phyloP scores from a whole-genome alignment of 768 basidiomycete species.

The Amanita rubescens region DNA sequence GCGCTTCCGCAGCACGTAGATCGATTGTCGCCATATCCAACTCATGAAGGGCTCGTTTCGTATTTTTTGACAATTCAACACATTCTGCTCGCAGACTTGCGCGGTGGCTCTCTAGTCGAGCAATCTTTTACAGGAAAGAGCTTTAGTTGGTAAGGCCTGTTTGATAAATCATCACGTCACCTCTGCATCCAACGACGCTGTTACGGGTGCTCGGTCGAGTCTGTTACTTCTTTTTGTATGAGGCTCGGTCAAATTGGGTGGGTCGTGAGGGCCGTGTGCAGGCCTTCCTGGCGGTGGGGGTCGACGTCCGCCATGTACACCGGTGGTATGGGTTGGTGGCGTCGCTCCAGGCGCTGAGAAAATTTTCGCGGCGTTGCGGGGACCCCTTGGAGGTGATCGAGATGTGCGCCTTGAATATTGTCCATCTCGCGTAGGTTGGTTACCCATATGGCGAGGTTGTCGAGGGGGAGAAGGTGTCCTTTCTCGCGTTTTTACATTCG shows the following conservation, averaged over 20 bases:
- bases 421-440: slow-evolving; percentile 7
- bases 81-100: slow-evolving; percentile 32
- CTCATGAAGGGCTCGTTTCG: slow-evolving; percentile 51
- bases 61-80: slow-evolving; percentile 28
- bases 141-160: not conserved
- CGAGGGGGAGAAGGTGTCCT: slow-evolving; percentile 19
- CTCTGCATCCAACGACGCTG: slow-evolving; percentile 16
- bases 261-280: not conserved
- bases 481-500: slow-evolving; percentile 13
- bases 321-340: slow-evolving; percentile 10
- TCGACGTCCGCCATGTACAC: slow-evolving; percentile 16
- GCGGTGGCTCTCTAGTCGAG: slow-evolving; percentile 31
- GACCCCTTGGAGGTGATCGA: slow-evolving; percentile 35
- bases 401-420: slow-evolving; percentile 16
- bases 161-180: slow-evolving; percentile 3
- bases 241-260: not conserved
- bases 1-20: slow-evolving; percentile 47
- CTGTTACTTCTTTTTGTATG: slow-evolving; percentile 3
- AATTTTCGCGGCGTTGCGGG: slow-evolving; percentile 23
- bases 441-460: slow-evolving; percentile 16
- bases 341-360: slow-evolving; percentile 13
- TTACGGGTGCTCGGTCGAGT: slow-evolving; percentile 1
- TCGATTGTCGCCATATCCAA: slow-evolving; percentile 55
- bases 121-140: slow-evolving; percentile 18
- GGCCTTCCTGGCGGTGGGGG: slow-evolving; percentile 1